phyloP scores from a whole-genome alignment of 2,329 filamentous ascomycete species.

The Xylaria sp. region DNA sequence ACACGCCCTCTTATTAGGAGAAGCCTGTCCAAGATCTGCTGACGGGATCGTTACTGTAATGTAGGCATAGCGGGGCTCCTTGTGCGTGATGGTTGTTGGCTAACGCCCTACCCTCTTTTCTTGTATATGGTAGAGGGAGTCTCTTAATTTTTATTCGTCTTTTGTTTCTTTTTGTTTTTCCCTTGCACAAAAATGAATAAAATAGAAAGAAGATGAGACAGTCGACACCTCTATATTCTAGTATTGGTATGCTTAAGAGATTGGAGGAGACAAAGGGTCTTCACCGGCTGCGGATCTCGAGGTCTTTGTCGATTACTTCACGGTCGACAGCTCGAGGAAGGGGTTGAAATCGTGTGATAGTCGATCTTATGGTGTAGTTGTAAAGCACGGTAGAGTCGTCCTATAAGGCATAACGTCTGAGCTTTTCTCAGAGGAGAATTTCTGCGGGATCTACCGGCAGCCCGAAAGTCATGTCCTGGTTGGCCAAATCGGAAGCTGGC shows the following conservation, averaged over 20 bases:
- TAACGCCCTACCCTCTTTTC: conserved; percentile 20
- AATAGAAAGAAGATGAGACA: not conserved
- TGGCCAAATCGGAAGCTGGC: conserved; percentile 19
- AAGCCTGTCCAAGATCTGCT: conserved; percentile 47
- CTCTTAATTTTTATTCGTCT: not conserved
- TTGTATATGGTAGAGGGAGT: conserved; percentile 13
- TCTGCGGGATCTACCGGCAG: conserved; percentile 34
- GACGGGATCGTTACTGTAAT: conserved; percentile 45
- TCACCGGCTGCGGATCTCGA: conserved; percentile 1
- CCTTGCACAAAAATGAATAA: not conserved
- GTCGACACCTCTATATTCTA: not conserved
- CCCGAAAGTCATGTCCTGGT: conserved; percentile 22
- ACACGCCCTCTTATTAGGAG: conserved; percentile 44
- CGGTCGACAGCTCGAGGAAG: conserved; percentile 15
- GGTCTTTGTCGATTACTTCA: conserved; percentile 12
- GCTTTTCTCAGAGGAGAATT: conserved; percentile 10
- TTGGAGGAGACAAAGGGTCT: conserved; percentile 1
- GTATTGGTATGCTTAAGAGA: not conserved
- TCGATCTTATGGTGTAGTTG: conserved; percentile 14
- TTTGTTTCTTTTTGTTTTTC: too few species aligned
- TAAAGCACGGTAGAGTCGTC: conserved; percentile 4
- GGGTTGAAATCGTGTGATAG: conserved; percentile 19
- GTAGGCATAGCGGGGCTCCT: conserved; percentile 47
- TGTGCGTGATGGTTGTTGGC: conserved; percentile 42
- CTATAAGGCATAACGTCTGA: conserved; percentile 20